Evolutionary conservation across 106 monocot species (phyloP).

Genomic region (Phalaenopsis aphrodite): DNA sequence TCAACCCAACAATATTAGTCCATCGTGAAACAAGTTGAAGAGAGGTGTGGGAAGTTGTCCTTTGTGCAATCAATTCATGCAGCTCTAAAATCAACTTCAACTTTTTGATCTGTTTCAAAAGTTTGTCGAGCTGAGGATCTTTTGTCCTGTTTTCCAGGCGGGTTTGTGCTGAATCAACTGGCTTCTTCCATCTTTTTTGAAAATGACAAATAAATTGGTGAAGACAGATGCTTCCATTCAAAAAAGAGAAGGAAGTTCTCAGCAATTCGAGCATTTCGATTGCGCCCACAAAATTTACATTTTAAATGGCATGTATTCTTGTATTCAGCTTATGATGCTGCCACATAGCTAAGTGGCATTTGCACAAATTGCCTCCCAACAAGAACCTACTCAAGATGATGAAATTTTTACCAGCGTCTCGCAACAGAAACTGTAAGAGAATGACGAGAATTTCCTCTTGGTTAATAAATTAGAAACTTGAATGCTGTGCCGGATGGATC

Average conservation of each 20-base stretch:
- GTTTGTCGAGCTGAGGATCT: constrained; percentile 59
- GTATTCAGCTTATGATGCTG: not conserved
- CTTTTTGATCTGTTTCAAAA: constrained; percentile 40
- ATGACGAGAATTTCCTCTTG: not conserved
- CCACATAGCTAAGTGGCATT: not conserved
- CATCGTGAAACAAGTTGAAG: constrained; percentile 56
- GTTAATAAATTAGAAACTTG: not conserved
- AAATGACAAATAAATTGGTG: not conserved
- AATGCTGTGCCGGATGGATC: not conserved
- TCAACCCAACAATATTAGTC: constrained; percentile 40
- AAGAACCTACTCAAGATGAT: too few relatives aligned
- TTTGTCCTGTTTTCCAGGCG: constrained; percentile 58
- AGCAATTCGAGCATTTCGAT: not conserved
- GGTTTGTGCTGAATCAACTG: constrained; percentile 62
- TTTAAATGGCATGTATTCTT: not conserved
- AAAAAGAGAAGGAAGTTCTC: not conserved
- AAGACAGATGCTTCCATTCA: not conserved
- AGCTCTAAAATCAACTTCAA: constrained; percentile 30
- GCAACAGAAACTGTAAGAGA: not conserved
- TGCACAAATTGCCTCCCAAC: not conserved
- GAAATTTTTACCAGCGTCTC: not conserved
- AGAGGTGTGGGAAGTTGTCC: constrained; percentile 29
- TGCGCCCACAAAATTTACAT: not conserved
- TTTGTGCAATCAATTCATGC: constrained; percentile 30
- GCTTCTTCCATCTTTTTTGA: constrained; percentile 56